phyloP scores from a whole-genome alignment of 2,329 filamentous ascomycete species.

The Penicillium rolfsii region DNA sequence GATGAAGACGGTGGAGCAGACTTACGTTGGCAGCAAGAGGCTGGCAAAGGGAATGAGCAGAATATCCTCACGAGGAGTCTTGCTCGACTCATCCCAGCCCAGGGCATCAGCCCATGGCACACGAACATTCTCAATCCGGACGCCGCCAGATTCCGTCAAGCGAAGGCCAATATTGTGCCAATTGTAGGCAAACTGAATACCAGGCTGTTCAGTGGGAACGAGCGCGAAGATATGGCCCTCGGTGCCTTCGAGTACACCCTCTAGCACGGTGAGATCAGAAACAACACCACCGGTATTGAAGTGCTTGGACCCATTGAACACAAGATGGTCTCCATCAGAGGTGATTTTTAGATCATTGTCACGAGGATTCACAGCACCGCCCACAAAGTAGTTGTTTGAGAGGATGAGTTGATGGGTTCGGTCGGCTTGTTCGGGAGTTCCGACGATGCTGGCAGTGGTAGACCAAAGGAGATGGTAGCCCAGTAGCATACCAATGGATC shows the following conservation, averaged over 20 bases:
- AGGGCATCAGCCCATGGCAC: slow-evolving; percentile 65
- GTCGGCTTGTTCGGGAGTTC: slow-evolving; percentile 63
- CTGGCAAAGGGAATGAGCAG: slow-evolving; percentile 59
- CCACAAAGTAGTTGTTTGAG: slow-evolving; percentile 67
- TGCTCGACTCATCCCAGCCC: slow-evolving; percentile 59
- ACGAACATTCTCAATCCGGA: slow-evolving; percentile 61
- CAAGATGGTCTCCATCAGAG: slow-evolving; percentile 56
- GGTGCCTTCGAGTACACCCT: slow-evolving; percentile 63
- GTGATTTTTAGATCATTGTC: slow-evolving; percentile 64
- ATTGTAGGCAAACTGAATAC: slow-evolving; percentile 59
- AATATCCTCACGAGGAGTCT: slow-evolving; percentile 55
- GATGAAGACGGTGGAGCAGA: no score
- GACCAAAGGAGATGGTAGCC: slow-evolving; percentile 69
- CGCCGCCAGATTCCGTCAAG: slow-evolving; percentile 65
- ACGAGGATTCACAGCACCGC: slow-evolving; percentile 68
- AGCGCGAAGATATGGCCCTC: slow-evolving; percentile 66
- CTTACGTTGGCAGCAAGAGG: slow-evolving; percentile 61
- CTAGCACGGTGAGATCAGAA: slow-evolving; percentile 67
- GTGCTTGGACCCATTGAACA: slow-evolving; percentile 66
- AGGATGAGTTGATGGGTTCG: slow-evolving; percentile 61
- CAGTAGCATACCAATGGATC: slow-evolving; percentile 66
- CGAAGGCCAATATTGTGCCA: slow-evolving; percentile 68
- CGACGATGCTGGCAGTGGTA: slow-evolving; percentile 63
- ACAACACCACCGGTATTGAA: slow-evolving; percentile 71
- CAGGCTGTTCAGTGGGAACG: slow-evolving; percentile 60